Conservation (phyloP, 2,329 filamentous ascomycete genomes). For the Ambrosiella cleistominuta region DNA sequence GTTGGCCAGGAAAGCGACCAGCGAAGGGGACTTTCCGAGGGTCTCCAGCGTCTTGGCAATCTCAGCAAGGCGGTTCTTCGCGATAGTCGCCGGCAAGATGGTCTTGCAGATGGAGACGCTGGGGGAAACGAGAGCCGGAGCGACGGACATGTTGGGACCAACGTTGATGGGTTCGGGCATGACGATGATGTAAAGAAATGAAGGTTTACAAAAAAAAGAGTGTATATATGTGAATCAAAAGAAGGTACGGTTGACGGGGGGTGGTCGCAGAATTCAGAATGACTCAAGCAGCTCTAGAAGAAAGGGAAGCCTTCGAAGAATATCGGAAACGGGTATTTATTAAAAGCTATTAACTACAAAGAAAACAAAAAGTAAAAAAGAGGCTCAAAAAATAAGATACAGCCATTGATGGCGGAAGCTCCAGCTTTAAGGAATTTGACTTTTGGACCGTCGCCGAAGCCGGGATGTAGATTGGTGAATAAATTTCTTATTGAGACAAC, state of each 20-base stretch:
- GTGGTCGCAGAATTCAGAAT: background rate
- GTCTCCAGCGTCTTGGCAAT: conserved; percentile 58
- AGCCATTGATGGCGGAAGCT: background rate
- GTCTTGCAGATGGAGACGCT: conserved; percentile 56
- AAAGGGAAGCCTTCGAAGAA: background rate
- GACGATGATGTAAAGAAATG: background rate
- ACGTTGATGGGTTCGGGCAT: conserved; percentile 8
- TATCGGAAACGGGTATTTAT: background rate
- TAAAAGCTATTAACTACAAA: background rate
- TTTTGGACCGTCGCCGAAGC: conserved; percentile 11
- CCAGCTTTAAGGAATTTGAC: background rate
- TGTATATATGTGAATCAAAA: background rate
- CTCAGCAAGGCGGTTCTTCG: conserved; percentile 62
- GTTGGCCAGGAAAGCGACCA: conserved; percentile 87
- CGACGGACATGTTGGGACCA: background rate
- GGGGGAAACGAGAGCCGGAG: conserved; percentile 1
- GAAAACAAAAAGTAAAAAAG: background rate
- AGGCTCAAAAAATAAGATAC: background rate
- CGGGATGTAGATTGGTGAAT: conserved; percentile 1
- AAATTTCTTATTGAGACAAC: background rate
- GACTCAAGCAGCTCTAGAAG: background rate
- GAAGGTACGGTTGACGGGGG: background rate
- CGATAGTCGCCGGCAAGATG: conserved; percentile 72
- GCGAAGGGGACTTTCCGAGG: conserved; percentile 54
- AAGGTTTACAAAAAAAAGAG: background rate